Evolutionary conservation across 2,329 filamentous ascomycete genomes (phyloP).

Genomic region (Elsinoe ampelina): DNA sequence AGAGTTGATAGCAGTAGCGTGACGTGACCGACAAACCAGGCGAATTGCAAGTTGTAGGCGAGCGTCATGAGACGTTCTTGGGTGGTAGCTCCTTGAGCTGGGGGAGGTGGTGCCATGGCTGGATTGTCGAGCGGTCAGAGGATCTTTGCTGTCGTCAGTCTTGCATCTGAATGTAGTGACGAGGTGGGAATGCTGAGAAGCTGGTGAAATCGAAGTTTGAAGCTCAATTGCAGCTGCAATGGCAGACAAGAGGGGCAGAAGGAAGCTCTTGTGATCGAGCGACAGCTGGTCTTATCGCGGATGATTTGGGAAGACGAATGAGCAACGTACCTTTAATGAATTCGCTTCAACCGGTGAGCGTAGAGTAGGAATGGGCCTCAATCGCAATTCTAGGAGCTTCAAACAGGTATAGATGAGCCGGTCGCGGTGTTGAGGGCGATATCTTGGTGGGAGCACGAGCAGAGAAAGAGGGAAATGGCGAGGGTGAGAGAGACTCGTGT

Average conservation of each 20-base stretch:
- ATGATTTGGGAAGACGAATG: neutral
- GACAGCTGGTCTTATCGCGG: conserved; percentile 13
- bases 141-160: neutral
- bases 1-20: conserved; percentile 72
- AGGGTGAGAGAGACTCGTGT: conserved; percentile 3
- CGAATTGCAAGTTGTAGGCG: conserved; percentile 88
- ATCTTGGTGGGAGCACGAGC: neutral
- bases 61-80: conserved; percentile 33
- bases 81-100: conserved; percentile 16
- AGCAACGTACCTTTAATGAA: neutral
- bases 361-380: neutral
- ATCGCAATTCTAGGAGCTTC: conserved; percentile 1
- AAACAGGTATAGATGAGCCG: neutral
- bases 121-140: neutral
- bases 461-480: conserved; percentile 5
- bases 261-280: neutral
- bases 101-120: conserved; percentile 21
- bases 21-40: conserved; percentile 62
- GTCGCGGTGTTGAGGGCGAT: neutral
- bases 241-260: neutral
- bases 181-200: neutral
- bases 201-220: neutral
- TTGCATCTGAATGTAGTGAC: neutral
- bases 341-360: too few relatives aligned
- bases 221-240: neutral